Evolutionary conservation across 2,329 filamentous ascomycete genomes (phyloP), one percentile per base, ranked within the genome.

Genomic region (Corynespora cassiicola): DNA sequence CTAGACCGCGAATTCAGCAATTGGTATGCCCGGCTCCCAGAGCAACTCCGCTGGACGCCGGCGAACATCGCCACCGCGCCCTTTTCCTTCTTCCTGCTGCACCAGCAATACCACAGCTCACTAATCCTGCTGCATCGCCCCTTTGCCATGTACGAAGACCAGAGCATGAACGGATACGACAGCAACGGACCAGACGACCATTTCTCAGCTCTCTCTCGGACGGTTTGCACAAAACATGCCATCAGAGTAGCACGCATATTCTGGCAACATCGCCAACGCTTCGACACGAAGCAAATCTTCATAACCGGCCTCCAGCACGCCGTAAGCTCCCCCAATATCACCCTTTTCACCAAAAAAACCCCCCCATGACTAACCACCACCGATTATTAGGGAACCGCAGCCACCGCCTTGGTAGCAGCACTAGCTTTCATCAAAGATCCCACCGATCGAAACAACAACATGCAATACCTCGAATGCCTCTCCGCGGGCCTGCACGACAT

Each of bases 81-180:
- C 0, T 66, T 68, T 30, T 64, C 60, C 1, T 84, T 70, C 65
- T 80, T 80, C 52, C 53, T 80, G 7, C 60, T 80, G 7, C 77
- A 80, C 44, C 77, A 80, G 54, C 77, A 80, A 50, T 81, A 80
- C 39, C 77, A 80, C 35, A 72, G 73, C 8, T 73, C 71, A 31
- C 69, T 79, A 59, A 78, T 80, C 32, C 59, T 80, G 8, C 66
- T 80, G 5, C 78, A 80, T 48, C 66, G 77, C 1, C 75, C 77
- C 0, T 80, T 78, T 68, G 76, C 77, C 14, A 71, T 72, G 39
- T 80, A 80, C 41, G 73, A 72, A 9, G 68, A 73, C 18, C 64
- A 71, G 16, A 48, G 43, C 46, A 61, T 16, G 44, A 70, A 50
- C 44, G 62, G 48, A 30, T 62, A 61, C 9, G 67, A 71, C 29